Conservation (phyloP, 257 asterid genomes). For the Ilex asprella region DNA sequence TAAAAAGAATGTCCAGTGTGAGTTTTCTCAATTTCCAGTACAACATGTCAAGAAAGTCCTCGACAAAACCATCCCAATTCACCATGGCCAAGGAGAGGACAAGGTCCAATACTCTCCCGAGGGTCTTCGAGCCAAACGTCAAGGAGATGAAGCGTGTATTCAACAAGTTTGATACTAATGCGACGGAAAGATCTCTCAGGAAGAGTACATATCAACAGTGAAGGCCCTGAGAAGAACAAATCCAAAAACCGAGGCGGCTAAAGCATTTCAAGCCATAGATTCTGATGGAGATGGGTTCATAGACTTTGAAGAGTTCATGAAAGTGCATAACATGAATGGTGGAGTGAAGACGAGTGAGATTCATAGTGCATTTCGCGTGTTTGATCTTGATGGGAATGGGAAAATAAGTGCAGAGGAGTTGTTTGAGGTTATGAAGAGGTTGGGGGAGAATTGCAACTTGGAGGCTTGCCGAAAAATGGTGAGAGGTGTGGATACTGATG, state of each 20-base stretch:
- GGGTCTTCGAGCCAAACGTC: slow-evolving; percentile 10
- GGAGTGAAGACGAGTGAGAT: slow-evolving; percentile 26
- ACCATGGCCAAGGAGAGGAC: not conserved
- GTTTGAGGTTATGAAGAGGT: slow-evolving; percentile 29
- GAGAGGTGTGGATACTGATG: slow-evolving; percentile 30
- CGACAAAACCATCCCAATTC: slow-evolving; percentile 10
- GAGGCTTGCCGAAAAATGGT: slow-evolving; percentile 34
- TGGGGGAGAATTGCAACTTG: slow-evolving; percentile 38
- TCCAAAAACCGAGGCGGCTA: slow-evolving; percentile 12
- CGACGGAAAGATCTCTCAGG: slow-evolving; percentile 39
- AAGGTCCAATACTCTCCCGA: not conserved
- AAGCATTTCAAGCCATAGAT: slow-evolving; percentile 30
- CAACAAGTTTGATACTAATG: slow-evolving; percentile 32
- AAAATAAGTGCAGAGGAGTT: slow-evolving; percentile 37
- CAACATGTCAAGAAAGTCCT: slow-evolving; percentile 10
- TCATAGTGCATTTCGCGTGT: slow-evolving; percentile 27
- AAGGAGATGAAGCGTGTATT: slow-evolving; percentile 30
- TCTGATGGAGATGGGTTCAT: slow-evolving; percentile 40
- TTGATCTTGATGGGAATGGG: slow-evolving; percentile 36
- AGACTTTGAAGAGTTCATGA: slow-evolving; percentile 34
- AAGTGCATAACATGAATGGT: slow-evolving; percentile 18
- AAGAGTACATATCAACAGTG: slow-evolving; percentile 24
- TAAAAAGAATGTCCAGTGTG: slow-evolving; percentile 8
- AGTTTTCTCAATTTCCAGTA: slow-evolving; percentile 18
- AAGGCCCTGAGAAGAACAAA: slow-evolving; percentile 17